phyloP scores from a whole-genome alignment of 202 grass and related monocot species.

The Saccharum hybrid region DNA sequence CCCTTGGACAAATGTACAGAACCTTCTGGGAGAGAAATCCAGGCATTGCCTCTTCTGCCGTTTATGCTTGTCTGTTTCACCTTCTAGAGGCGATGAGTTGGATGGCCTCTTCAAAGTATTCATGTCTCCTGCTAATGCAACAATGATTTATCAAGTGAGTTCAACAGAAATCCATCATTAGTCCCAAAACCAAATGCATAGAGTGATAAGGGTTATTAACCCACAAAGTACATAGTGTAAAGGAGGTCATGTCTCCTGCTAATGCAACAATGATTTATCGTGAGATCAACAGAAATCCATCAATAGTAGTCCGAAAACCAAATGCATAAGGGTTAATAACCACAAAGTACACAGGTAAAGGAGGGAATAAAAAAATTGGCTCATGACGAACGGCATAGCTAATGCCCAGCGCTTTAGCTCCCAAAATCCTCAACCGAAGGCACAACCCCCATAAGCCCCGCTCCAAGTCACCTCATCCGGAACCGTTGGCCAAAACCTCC shows the following conservation, averaged over 20 bases:
- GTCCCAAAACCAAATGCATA: background rate
- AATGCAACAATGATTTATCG: conserved; percentile 11
- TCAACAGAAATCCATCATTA: conserved; percentile 27
- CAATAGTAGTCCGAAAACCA: background rate
- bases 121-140: conserved; percentile 40
- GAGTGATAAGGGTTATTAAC: background rate
- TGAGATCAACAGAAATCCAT: conserved; percentile 25
- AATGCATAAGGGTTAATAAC: background rate
- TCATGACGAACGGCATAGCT: background rate
- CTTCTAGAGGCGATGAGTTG: conserved; percentile 22
- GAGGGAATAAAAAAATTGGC: background rate
- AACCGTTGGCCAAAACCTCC: background rate
- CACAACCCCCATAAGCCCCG: background rate
- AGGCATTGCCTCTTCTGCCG: conserved; percentile 45
- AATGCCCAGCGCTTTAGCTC: background rate
- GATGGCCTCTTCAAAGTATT: conserved; percentile 47
- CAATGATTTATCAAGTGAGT: background rate
- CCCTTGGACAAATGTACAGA: background rate
- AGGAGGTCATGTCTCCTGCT: conserved; percentile 36
- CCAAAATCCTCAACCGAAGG: background rate
- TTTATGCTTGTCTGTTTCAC: conserved; percentile 24
- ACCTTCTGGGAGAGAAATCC: conserved; percentile 56
- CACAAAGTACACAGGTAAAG: background rate
- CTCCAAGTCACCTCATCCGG: background rate
- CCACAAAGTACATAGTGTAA: background rate